Percentiles rank a stretch among this genome's conserved stretches.
Conservation (phyloP, 75 land plant genomes). For the Pinus albicaulis region DNA sequence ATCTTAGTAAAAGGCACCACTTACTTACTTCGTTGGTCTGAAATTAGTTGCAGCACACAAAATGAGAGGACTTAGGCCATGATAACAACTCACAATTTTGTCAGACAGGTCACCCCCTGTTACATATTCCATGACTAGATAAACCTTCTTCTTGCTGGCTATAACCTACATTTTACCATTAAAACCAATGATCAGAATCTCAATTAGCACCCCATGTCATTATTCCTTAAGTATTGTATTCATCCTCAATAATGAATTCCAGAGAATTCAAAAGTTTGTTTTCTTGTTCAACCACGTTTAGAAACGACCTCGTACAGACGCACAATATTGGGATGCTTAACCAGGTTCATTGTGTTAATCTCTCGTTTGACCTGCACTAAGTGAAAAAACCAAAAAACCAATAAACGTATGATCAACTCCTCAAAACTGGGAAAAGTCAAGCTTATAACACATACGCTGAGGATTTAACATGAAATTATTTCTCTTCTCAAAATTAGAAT, state of each 20-base stretch:
- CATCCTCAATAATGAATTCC: neutral
- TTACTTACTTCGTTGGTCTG: neutral
- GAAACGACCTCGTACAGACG: slow-evolving; percentile 41
- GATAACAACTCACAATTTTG: slow-evolving; percentile 36
- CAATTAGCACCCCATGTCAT: neutral
- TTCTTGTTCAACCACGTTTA: neutral
- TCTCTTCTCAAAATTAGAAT: neutral
- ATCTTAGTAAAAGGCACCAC: neutral
- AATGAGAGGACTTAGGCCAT: neutral
- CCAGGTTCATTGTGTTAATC: slow-evolving; percentile 49
- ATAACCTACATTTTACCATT: slow-evolving; percentile 36
- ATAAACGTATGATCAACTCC: too few relatives aligned
- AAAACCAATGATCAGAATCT: neutral
- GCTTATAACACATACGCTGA: too few relatives aligned
- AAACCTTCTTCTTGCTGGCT: slow-evolving; percentile 59
- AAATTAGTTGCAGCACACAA: too few relatives aligned
- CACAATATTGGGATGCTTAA: slow-evolving; percentile 54
- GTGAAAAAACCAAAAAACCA: neutral
- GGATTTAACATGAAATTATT: neutral
- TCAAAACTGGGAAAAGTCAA: too few relatives aligned
- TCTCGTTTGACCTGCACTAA: slow-evolving; percentile 47
- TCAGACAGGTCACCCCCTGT: slow-evolving; percentile 60
- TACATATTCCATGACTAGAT: slow-evolving; percentile 57
- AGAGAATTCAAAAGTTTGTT: too few relatives aligned
- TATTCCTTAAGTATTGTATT: neutral